A percentile compares a stretch with the other conserved stretches of the same genome.
These are phyloP conservation scores for Dactylellina haptotyla DNA, from an alignment of 2,329 filamentous ascomycete species.

Conservation along the genomic window DNA sequence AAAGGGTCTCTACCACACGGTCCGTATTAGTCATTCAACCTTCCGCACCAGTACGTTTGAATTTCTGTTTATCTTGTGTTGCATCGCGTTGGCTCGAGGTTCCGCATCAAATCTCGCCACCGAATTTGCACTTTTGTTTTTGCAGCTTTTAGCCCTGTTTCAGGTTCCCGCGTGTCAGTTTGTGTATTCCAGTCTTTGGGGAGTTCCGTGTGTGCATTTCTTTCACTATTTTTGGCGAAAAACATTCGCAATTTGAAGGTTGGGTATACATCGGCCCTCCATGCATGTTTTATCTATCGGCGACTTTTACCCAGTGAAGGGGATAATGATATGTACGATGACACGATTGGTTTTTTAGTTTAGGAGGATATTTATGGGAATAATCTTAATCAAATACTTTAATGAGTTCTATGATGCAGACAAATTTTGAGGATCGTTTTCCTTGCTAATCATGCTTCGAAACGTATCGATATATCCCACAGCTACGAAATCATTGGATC, in stretches of 20 bases:
- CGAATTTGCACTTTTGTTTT: slow-evolving; percentile 26
- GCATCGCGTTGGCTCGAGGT: slow-evolving; percentile 36
- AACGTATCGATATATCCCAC: too few relatives aligned
- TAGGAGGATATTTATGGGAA: not conserved
- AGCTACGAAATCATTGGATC: too few relatives aligned
- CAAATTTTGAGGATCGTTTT: too few relatives aligned
- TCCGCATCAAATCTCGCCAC: slow-evolving; percentile 28
- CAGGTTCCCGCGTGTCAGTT: not conserved
- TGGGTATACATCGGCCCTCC: too few relatives aligned
- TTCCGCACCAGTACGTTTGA: not conserved
- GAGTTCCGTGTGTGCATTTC: slow-evolving; percentile 27
- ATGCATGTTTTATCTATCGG: too few relatives aligned
- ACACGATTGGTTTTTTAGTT: slow-evolving; percentile 11
- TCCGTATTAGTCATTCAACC: too few relatives aligned
- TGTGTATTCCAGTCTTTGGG: not conserved
- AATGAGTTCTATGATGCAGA: not conserved
- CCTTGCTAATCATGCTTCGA: too few relatives aligned
- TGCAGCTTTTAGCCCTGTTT: slow-evolving; percentile 19
- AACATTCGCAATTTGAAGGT: not conserved
- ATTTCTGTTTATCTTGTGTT: slow-evolving; percentile 9
- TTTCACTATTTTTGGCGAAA: slow-evolving; percentile 13
- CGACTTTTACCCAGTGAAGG: not conserved
- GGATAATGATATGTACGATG: slow-evolving; percentile 30
- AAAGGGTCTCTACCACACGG: too few relatives aligned
- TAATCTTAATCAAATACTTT: not conserved